A percentile compares a stretch with the other conserved stretches of the same genome.
Evolutionary conservation across 768 basidiomycete genomes (phyloP).

Genomic region (Cyathus striatus): DNA sequence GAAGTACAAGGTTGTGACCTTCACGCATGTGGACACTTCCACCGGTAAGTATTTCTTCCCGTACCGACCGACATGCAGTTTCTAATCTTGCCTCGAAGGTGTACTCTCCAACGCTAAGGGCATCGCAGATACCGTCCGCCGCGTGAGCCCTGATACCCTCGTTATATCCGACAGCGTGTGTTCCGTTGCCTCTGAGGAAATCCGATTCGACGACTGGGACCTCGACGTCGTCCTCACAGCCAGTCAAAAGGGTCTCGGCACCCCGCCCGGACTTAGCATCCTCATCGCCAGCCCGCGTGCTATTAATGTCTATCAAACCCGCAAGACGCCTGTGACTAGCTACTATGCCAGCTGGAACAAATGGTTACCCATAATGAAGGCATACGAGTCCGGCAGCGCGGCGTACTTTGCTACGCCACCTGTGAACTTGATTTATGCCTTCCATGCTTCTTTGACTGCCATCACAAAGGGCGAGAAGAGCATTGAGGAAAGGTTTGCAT

Average conservation of each 20-base stretch:
- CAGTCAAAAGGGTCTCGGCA: slow-evolving; percentile 88
- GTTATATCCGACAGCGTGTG: slow-evolving; percentile 93
- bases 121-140: slow-evolving; percentile 66
- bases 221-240: slow-evolving; percentile 86
- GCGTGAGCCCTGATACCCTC: slow-evolving; percentile 81
- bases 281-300: slow-evolving; percentile 78
- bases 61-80: background rate
- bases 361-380: slow-evolving; percentile 93
- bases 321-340: slow-evolving; percentile 59
- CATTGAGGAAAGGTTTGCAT: slow-evolving; percentile 71
- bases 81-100: slow-evolving; percentile 29
- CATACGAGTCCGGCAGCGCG: slow-evolving; percentile 77
- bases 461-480: slow-evolving; percentile 40
- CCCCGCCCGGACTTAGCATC: slow-evolving; percentile 90
- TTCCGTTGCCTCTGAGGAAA: slow-evolving; percentile 93
- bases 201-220: slow-evolving; percentile 89
- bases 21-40: slow-evolving; percentile 95
- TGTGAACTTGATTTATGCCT: slow-evolving; percentile 91
- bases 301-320: slow-evolving; percentile 59
- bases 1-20: slow-evolving; percentile 84
- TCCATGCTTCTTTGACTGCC: slow-evolving; percentile 70
- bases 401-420: slow-evolving; percentile 96
- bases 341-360: slow-evolving; percentile 93
- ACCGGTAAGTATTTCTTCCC: slow-evolving; percentile 43
- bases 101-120: slow-evolving; percentile 83